Base-by-base conservation (phyloP, 257 asterid species). In the Perilla frutescens region DNA sequence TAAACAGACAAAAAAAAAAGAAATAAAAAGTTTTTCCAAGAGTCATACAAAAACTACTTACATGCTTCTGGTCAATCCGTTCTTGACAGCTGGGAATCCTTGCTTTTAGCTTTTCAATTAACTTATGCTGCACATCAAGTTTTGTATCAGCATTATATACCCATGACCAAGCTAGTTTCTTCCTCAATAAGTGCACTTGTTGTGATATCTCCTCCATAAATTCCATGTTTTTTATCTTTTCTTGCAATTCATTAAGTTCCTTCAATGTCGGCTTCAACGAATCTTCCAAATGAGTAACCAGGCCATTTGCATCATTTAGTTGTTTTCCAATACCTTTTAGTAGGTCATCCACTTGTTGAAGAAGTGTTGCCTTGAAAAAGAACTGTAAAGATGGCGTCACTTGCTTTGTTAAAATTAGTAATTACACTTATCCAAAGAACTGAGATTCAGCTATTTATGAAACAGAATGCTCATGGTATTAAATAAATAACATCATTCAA, bases 291-390 rank as follows among this genome's bases (percentile, higher is more conserved):
- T 91, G 85, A 81, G 63, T 77, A 81, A 94, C 96, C 82, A 83
- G 75, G 62, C 82, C 87, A 13, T 74, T 78, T 62, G 97, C 98
- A 50, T 79, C 88, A 48, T 68, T 78, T 55, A 91, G 80, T 79
- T 84, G 94, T 48, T 68, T 81, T 29, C 59, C 86, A 78, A 94
- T 86, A 79, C 91, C 91, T 73, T 77, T 82, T 63, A 94, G 72
- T 70, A 91, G 83, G 74, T 91, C 98, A 80, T 84, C 94, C 79
- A 94, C 87, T 70, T 89, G 96, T 70, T 94, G 96, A 80, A 94
- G 98, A 71, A 94, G 96, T 7, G 99, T 91, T 29, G 98, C 99
- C 91, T 90, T 94, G 90, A 84, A 94, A 85, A 87, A 94, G 81
- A 94, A 94, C 99, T 93, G 93, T 64, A 66, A 67, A 50, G 26